Percentiles rank a stretch among this genome's conserved stretches.
These are phyloP conservation scores for Phytophthora lateralis DNA, from an alignment of 352 stramenopile genomes.

Conservation along the genomic window DNA sequence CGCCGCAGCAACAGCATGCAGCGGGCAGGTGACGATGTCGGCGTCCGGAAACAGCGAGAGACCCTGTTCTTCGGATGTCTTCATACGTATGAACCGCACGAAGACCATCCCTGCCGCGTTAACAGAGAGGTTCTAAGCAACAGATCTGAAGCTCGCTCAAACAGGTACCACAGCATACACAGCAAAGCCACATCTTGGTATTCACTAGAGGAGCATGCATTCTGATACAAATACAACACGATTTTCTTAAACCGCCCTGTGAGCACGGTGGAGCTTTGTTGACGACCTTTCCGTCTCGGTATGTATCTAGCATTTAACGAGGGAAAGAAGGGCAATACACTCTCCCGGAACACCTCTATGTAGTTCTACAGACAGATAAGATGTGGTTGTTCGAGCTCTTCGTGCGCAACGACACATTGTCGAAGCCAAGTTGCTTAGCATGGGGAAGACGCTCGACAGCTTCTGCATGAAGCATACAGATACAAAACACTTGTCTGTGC, in stretches of 20 bases:
- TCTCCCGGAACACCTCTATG: no score
- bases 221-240: conserved; percentile 2
- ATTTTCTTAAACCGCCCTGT: neutral
- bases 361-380: no score
- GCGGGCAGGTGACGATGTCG: conserved; percentile 21
- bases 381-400: no score
- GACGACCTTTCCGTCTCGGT: no score
- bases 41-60: conserved; percentile 37
- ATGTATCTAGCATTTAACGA: no score
- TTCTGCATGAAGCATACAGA: no score
- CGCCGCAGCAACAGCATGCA: conserved; percentile 18
- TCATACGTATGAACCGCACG: conserved; percentile 32
- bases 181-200: conserved; percentile 28
- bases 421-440: no score
- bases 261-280: no score
- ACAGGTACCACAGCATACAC: conserved; percentile 27
- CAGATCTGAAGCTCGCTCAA: conserved; percentile 3
- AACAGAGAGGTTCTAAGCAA: conserved; percentile 20
- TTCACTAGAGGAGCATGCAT: neutral
- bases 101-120: conserved; percentile 19
- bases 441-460: no score
- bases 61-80: conserved; percentile 31
- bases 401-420: no score
- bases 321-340: no score
- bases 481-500: no score